Evolutionary conservation across 768 basidiomycete genomes (phyloP).

Genomic region (Tremella yokohamensis): DNA sequence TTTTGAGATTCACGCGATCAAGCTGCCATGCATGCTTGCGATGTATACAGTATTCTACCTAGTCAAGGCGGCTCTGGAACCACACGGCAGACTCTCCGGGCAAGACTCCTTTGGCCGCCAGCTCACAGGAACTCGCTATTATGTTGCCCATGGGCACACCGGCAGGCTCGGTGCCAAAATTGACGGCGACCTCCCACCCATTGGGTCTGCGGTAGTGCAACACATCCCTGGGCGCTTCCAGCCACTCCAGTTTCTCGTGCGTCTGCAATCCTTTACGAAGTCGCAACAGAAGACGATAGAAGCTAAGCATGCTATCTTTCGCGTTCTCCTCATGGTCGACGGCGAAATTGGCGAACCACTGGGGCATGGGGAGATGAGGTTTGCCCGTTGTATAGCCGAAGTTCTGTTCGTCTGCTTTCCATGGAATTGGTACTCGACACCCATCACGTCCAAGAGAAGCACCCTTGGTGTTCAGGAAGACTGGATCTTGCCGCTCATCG

Average conservation of each 20-base stretch:
- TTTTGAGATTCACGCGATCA: no score
- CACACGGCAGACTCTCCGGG: no score
- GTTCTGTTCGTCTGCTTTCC: neutral
- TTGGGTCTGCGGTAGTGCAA: constrained; percentile 5
- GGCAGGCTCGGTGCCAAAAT: no score
- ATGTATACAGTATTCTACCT: no score
- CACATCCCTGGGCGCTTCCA: neutral
- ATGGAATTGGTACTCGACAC: constrained; percentile 17
- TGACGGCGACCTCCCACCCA: constrained; percentile 12
- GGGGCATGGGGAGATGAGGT: constrained; percentile 11
- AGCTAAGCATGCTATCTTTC: constrained; percentile 2
- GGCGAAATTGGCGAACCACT: constrained; percentile 3
- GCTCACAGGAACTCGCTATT: no score
- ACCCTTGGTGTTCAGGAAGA: constrained; percentile 5
- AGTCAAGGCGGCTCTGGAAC: no score
- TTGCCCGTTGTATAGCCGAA: constrained; percentile 4
- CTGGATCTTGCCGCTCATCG: constrained; percentile 11
- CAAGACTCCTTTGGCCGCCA: no score
- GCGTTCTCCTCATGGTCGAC: constrained; percentile 7
- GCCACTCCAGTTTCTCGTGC: constrained; percentile 12
- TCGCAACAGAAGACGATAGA: constrained; percentile 6
- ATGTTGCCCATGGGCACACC: no score
- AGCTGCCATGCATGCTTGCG: no score
- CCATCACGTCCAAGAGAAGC: constrained; percentile 11
- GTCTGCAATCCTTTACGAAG: constrained; percentile 10